Evolutionary conservation across 805 yeast genomes (phyloP).

Genomic region (Komagataella populi): DNA sequence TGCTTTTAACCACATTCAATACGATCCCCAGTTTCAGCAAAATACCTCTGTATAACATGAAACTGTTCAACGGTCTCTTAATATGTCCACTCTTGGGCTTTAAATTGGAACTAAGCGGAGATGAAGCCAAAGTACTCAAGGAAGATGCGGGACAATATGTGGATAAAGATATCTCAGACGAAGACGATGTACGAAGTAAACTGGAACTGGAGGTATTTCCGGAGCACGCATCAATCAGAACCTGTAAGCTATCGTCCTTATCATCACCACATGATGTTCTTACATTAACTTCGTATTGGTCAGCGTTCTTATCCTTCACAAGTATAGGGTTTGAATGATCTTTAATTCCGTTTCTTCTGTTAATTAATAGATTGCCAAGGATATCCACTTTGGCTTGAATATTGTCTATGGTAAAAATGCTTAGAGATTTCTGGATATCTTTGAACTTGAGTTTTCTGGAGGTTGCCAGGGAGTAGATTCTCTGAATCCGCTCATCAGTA

Average conservation of each 20-base stretch:
- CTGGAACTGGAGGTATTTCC: not conserved
- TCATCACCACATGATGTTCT: not conserved
- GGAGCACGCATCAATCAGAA: not conserved
- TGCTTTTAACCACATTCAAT: constrained; percentile 9
- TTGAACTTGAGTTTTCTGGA: not conserved
- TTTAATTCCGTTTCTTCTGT: not conserved
- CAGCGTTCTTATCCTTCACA: not conserved
- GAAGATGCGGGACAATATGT: not conserved
- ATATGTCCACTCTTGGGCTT: constrained; percentile 9
- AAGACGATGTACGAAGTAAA: not conserved
- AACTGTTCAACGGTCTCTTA: constrained; percentile 32
- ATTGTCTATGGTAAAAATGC: not conserved
- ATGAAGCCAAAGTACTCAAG: not conserved
- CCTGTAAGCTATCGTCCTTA: not conserved
- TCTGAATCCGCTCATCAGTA: not conserved
- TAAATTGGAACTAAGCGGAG: not conserved
- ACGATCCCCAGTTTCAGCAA: constrained; percentile 26
- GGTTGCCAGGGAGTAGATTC: not conserved
- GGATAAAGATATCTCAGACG: not conserved
- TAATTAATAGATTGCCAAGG: not conserved
- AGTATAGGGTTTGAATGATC: not conserved
- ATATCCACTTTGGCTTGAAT: not conserved
- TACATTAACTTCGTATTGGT: not conserved
- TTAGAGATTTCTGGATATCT: not conserved
- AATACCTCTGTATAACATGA: constrained; percentile 30